Base-by-base conservation (phyloP, 148 eudicot genomes). In the Persicaria tinctoria region DNA sequence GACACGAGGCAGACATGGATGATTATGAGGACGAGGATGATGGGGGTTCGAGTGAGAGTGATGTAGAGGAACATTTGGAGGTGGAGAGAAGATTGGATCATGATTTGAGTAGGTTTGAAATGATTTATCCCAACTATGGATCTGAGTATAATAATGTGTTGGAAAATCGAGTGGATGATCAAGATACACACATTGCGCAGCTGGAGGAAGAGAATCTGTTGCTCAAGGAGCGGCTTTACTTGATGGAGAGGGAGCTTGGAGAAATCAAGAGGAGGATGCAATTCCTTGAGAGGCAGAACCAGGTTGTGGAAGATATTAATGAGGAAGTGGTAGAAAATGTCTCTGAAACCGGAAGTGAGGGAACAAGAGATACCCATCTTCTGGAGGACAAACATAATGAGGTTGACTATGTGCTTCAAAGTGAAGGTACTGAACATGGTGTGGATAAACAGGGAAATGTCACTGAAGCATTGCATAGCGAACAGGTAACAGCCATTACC, bases 61-160 rank as follows among this genome's bases (percentile, higher is more conserved):
- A 94, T 75, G 93, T 91, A 46, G 98, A 91, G 87, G 96, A 94
- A 79, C 97, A 91, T 83, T 89, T 89, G 45, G 97, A 91, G 88
- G 97, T 91, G 70, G 97, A 90, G 85, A 92, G 93, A 85, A 90
- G 97, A 77, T 71, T 94, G 84, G 93, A 94, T 76, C 96, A 92
- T 82, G 98, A 92, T 75, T 82, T 92, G 81, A 94, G 96, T 78
- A 71, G 98, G 73, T 94, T 94, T 63, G 97, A 94, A 84, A 94
- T 94, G 98, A 83, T 89, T 66, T 87, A 86, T 74, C 93, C 92
- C 0, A 84, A 80, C 59, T 75, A 79, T 32, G 86, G 87, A 69
- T 81, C 74, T 66, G 96, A 87, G 27, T 84, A 85, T 46, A 83
- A 86, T 57, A 86, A 87, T 83, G 80, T 87, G 47, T 70, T 94